Conservation (phyloP, 208 protist species). For the Trypanosoma vivax region DNA sequence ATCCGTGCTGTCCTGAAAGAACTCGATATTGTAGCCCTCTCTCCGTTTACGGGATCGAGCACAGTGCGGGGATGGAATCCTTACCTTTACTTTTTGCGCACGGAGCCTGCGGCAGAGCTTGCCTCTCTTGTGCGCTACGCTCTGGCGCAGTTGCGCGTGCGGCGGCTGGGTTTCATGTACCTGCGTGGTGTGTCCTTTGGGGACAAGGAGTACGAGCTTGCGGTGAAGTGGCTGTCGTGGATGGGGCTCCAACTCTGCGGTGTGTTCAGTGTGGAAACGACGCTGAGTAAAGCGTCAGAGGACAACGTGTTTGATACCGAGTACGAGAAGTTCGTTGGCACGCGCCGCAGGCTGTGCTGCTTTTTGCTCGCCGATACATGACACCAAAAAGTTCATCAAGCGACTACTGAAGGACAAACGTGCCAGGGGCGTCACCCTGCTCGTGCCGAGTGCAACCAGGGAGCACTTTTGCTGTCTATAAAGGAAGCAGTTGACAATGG, state of each 20-base stretch:
- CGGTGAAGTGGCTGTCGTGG: constrained; percentile 6
- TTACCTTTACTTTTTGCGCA: constrained; percentile 33
- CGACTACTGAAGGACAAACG: constrained; percentile 11
- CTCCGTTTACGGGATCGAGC: constrained; percentile 34
- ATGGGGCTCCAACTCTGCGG: constrained; percentile 17
- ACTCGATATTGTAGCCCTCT: constrained; percentile 2
- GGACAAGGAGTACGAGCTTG: constrained; percentile 3
- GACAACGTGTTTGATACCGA: constrained; percentile 7
- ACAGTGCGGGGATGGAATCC: constrained; percentile 26
- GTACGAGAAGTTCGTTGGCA: constrained; percentile 13
- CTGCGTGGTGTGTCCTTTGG: constrained; percentile 4
- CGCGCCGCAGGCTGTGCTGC: constrained; percentile 17
- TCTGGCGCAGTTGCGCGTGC: constrained; percentile 17
- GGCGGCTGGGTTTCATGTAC: constrained; percentile 28
- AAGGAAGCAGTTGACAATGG: neutral
- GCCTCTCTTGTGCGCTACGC: constrained; percentile 23
- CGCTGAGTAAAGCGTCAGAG: neutral
- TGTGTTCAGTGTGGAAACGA: constrained; percentile 14
- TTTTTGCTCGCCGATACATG: constrained; percentile 4
- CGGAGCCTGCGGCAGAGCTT: constrained; percentile 28
- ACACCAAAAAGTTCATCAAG: constrained; percentile 12
- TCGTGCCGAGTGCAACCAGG: constrained; percentile 10
- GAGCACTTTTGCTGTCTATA: too few species aligned
- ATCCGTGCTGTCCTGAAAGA: neutral
- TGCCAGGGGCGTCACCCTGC: constrained; percentile 4